phyloP scores from a whole-genome alignment of 2,329 filamentous ascomycete genomes.

The Emericellopsis atlantica region DNA sequence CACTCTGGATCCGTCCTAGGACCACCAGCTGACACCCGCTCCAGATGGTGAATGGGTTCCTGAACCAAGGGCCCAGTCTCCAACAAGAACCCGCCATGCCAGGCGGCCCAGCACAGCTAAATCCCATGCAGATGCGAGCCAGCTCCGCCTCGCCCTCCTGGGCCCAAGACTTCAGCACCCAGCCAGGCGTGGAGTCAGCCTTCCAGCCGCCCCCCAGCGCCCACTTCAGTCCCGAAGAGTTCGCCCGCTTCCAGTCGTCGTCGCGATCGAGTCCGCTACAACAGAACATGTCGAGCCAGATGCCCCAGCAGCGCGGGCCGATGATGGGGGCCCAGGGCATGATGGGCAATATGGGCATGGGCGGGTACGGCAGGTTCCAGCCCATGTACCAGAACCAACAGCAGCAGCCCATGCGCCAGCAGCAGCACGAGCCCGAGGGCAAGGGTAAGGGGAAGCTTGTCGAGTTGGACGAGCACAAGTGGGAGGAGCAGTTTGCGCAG shows the following conservation, averaged over 20 bases:
- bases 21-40: conserved; percentile 1
- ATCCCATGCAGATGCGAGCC: conserved; percentile 35
- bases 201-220: conserved; percentile 46
- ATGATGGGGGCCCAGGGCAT: conserved; percentile 41
- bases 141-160: conserved; percentile 41
- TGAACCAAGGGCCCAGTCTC: conserved; percentile 60
- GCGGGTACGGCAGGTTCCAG: conserved; percentile 37
- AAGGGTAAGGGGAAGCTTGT: conserved; percentile 89
- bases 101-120: conserved; percentile 32
- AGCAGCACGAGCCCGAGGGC: conserved; percentile 34
- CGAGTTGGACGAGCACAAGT: conserved; percentile 84
- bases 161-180: conserved; percentile 39
- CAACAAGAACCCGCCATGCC: conserved; percentile 42
- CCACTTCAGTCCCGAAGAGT: conserved; percentile 72
- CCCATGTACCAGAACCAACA: conserved; percentile 31
- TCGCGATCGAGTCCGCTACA: background rate
- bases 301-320: conserved; percentile 40
- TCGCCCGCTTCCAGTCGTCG: conserved; percentile 53
- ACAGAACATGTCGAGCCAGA: conserved; percentile 14
- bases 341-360: conserved; percentile 28
- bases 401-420: conserved; percentile 24
- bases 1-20: too few relatives aligned
- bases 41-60: conserved; percentile 87
- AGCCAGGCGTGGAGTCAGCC: conserved; percentile 59
- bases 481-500: conserved; percentile 93